Conservation (phyloP, 768 basidiomycete species). For the Lyophyllum semitale region DNA sequence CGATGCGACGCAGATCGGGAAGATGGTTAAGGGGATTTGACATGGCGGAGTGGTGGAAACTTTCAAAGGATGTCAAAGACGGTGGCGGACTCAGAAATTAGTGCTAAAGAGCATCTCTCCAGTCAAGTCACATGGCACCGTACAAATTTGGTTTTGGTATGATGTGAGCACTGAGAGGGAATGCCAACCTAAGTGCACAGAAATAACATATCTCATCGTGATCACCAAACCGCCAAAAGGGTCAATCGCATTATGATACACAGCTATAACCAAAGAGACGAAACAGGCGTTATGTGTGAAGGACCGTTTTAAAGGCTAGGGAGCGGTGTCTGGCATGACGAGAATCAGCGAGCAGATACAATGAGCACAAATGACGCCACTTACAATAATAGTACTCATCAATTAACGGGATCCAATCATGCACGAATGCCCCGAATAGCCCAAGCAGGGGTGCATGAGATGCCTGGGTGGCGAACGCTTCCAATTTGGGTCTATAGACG, state of each 20-base stretch:
- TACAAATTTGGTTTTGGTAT: constrained; percentile 3
- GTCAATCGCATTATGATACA: constrained; percentile 14
- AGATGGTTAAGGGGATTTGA: constrained; percentile 25
- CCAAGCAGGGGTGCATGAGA: constrained; percentile 63
- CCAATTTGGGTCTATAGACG: constrained; percentile 66
- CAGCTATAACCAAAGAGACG: constrained; percentile 9
- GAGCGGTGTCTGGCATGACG: constrained; percentile 39
- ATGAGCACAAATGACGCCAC: constrained; percentile 30
- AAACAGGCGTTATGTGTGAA: constrained; percentile 1
- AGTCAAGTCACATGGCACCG: constrained; percentile 13
- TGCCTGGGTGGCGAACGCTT: constrained; percentile 57
- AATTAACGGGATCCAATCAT: constrained; percentile 87
- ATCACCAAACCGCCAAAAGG: not conserved
- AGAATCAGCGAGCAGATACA: constrained; percentile 4
- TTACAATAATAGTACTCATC: constrained; percentile 91
- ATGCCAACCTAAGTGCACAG: not conserved
- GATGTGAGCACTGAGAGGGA: not conserved
- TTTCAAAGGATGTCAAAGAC: constrained; percentile 5
- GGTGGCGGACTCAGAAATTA: constrained; percentile 1
- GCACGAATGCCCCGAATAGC: constrained; percentile 68
- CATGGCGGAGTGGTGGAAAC: constrained; percentile 23
- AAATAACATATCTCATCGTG: not conserved
- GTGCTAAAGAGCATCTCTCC: not conserved
- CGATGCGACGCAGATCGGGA: constrained; percentile 47
- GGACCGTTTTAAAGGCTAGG: constrained; percentile 24